Evolutionary conservation across 768 basidiomycete genomes (phyloP), one percentile per base, ranked within the genome.

Genomic region (Hemileccinum rubropunctum): DNA sequence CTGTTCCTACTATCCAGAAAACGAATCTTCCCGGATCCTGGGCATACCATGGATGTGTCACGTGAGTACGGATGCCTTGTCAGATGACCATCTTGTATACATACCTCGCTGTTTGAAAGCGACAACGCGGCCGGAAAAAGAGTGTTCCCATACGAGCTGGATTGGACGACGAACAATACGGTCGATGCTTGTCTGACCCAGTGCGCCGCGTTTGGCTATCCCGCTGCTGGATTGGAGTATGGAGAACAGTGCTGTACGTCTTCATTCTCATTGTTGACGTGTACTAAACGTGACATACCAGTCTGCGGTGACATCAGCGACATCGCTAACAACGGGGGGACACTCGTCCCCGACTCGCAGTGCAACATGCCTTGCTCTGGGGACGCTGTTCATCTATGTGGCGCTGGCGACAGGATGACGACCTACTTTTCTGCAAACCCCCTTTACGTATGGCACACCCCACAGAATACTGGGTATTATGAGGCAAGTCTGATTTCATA

Each of bases 191-290:
- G 90, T 60, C 72, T 90, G 56, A 76, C 65, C 40, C 84, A 82
- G 61, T 91, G 90, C 56, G 76, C 81, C 13, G 73, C 76, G 1
- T 90, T 81, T 56, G 90, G 90, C 8, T 92, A 79, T 61, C 76
- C 83, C 1, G 87, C 78, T 34, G 81, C 82, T 26, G 88, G 86
- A 20, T 71, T 84, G 51, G 89, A 84, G 70, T 87, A 74, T 45
- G 84, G 79, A 13, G 60, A 83, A 53, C 84, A 89, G 59, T 91
- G 88, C 72, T 90, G 86, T 87, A 58, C 60, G 85, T 75, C 3
- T 41, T 33, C 15, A n/a, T n/a, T 7, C n/a, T 23, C 21, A n/a
- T 47, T 30, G 6, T 44, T 13, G 27, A 3, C 9, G 28, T 12
- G 10, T 15, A 20, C 45, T 35, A 23, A 23, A n/a, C 21, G 28